phyloP scores from a whole-genome alignment of 2,329 filamentous ascomycete genomes.

The Polytolypa hystricis region DNA sequence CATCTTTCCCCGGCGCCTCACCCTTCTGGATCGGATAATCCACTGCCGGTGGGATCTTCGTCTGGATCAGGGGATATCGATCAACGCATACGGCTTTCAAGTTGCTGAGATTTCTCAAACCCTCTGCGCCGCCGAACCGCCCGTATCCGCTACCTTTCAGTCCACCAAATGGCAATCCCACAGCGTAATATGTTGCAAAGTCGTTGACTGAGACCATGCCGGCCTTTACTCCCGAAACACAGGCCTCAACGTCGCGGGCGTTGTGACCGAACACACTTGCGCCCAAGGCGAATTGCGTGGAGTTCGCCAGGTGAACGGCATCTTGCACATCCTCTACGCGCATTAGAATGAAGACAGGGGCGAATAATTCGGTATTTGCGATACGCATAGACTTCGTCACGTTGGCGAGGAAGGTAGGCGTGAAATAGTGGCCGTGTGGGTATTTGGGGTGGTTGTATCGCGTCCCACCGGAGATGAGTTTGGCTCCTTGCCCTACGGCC shows the following conservation, averaged over 20 bases:
- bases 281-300: slow-evolving; percentile 74
- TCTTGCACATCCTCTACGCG: slow-evolving; percentile 54
- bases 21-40: slow-evolving; percentile 68
- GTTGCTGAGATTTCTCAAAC: slow-evolving; percentile 74
- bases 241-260: slow-evolving; percentile 48
- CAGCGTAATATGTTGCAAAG: slow-evolving; percentile 86
- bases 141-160: slow-evolving; percentile 85
- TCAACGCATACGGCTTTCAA: slow-evolving; percentile 78
- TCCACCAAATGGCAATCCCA: slow-evolving; percentile 88
- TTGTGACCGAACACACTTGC: slow-evolving; percentile 74
- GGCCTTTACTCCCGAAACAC: slow-evolving; percentile 59
- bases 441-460: slow-evolving; percentile 60
- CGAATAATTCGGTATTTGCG: slow-evolving; percentile 85
- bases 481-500: slow-evolving; percentile 67
- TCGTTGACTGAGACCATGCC: slow-evolving; percentile 96
- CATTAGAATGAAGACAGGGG: slow-evolving; percentile 79
- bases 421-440: slow-evolving; percentile 79
- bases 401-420: slow-evolving; percentile 80
- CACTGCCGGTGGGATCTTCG: slow-evolving; percentile 67
- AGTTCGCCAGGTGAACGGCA: slow-evolving; percentile 70
- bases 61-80: slow-evolving; percentile 50
- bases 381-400: slow-evolving; percentile 79
- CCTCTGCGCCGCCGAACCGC: slow-evolving; percentile 83
- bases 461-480: slow-evolving; percentile 68
- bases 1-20: slow-evolving; percentile 39